These are phyloP conservation scores for Mucor piriformis DNA, from an alignment of 371 early-diverging fungal species.

Conservation along the genomic window DNA sequence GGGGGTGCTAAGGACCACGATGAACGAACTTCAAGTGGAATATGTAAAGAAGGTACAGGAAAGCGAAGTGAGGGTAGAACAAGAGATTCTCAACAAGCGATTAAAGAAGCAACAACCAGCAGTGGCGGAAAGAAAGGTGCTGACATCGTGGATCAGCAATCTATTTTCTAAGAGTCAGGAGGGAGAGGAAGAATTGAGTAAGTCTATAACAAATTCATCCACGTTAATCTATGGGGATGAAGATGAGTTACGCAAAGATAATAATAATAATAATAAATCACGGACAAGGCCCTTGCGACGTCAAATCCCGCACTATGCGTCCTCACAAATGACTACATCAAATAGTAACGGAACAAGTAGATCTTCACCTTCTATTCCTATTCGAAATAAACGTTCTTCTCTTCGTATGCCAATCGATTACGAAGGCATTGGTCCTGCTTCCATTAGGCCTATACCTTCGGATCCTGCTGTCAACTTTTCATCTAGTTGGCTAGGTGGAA, in stretches of 20 bases:
- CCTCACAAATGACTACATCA: conserved; percentile 8
- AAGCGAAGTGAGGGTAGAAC: conserved; percentile 41
- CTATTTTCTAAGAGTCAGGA: conserved; percentile 14
- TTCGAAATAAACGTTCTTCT: conserved; percentile 22
- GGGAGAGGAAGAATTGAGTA: neutral
- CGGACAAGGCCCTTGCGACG: neutral
- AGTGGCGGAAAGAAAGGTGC: conserved; percentile 2
- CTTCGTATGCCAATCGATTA: conserved; percentile 21
- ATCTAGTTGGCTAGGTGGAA: conserved; percentile 33
- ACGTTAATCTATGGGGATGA: neutral
- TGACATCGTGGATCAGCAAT: conserved; percentile 32
- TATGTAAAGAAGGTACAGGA: conserved; percentile 65
- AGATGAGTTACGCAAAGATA: neutral
- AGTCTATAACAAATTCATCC: conserved; percentile 10
- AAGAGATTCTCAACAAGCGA: conserved; percentile 45
- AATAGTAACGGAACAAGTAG: conserved; percentile 12
- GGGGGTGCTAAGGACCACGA: conserved; percentile 52
- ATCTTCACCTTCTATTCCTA: conserved; percentile 24
- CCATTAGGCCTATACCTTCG: conserved; percentile 25
- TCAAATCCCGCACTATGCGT: no score
- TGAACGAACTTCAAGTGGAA: conserved; percentile 70
- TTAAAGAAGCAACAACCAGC: conserved; percentile 5
- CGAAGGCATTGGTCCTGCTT: conserved; percentile 18
- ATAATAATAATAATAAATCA: neutral
- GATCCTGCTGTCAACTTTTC: conserved; percentile 20